Evolutionary conservation across 2,329 filamentous ascomycete genomes (phyloP).

Genomic region (Colletotrichum caudatum): DNA sequence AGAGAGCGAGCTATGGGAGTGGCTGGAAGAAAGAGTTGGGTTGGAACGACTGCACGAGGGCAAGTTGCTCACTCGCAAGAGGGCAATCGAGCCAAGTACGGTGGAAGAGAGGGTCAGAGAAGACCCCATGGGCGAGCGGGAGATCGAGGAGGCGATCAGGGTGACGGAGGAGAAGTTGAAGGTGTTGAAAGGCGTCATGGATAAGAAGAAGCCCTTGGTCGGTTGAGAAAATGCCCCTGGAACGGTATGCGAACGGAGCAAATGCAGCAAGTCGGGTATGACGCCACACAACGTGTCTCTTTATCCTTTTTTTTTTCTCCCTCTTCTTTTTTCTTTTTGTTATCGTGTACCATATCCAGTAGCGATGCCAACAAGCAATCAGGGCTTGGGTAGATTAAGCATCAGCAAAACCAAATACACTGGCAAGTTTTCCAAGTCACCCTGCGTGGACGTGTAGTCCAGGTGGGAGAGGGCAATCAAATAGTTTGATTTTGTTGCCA

Average conservation of each 20-base stretch:
- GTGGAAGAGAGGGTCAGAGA: constrained; percentile 70
- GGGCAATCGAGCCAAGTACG: constrained; percentile 65
- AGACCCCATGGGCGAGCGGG: constrained; percentile 75
- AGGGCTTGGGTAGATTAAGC: constrained; percentile 36
- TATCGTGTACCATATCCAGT: constrained; percentile 38
- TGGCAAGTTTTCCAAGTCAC: background rate
- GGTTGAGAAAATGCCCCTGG: constrained; percentile 33
- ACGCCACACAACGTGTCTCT: constrained; percentile 39
- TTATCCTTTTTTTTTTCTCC: constrained; percentile 10
- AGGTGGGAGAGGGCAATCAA: background rate
- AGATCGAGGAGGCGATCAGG: constrained; percentile 83
- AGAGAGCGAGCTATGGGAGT: constrained; percentile 91
- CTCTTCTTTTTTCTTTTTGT: constrained; percentile 8
- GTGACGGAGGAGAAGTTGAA: constrained; percentile 88
- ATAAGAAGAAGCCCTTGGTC: constrained; percentile 60
- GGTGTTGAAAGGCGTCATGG: constrained; percentile 79
- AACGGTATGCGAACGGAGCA: constrained; percentile 25
- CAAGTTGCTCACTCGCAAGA: constrained; percentile 57
- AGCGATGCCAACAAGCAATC: constrained; percentile 39
- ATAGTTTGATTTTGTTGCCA: too few relatives aligned
- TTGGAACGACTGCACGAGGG: constrained; percentile 69
- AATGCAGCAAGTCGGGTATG: constrained; percentile 34
- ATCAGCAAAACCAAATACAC: constrained; percentile 20
- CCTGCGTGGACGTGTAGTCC: background rate
- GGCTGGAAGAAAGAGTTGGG: constrained; percentile 88